phyloP scores from a whole-genome alignment of 768 basidiomycete genomes.

The Leucosporidium creatinivorum region DNA sequence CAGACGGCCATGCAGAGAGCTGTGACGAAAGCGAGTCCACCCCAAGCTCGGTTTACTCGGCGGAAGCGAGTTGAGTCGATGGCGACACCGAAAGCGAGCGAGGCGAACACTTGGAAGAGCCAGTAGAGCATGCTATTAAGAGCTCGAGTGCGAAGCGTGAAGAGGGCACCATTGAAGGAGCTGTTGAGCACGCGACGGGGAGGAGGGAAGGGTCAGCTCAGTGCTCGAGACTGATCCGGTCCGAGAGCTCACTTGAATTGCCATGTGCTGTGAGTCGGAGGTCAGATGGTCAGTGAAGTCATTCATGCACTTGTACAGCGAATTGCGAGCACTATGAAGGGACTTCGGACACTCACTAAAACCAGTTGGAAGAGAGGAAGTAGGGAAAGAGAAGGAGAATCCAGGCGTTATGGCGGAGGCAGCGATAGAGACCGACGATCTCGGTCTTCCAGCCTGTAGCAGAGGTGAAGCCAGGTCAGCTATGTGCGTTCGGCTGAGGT shows the following conservation, averaged over 20 bases:
- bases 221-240: too few relatives aligned
- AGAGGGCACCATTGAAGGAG: conserved; percentile 58
- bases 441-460: conserved; percentile 58
- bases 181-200: too few relatives aligned
- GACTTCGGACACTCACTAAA: background rate
- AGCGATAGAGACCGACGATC: conserved; percentile 60
- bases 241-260: too few relatives aligned
- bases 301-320: too few relatives aligned
- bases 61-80: conserved; percentile 18
- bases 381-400: conserved; percentile 62
- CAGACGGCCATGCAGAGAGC: conserved; percentile 66
- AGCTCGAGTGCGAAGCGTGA: conserved; percentile 49
- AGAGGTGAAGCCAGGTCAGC: too few relatives aligned
- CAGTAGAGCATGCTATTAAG: conserved; percentile 75
- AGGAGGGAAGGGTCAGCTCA: background rate
- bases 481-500: too few relatives aligned
- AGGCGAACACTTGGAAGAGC: conserved; percentile 66
- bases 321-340: too few relatives aligned
- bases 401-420: conserved; percentile 62
- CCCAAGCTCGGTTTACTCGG: conserved; percentile 10
- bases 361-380: conserved; percentile 3
- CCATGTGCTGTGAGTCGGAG: too few relatives aligned
- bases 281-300: too few relatives aligned
- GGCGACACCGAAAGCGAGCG: conserved; percentile 9
- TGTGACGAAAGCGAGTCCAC: conserved; percentile 41